These are phyloP conservation scores for Mycena sanguinolenta DNA, from an alignment of 768 basidiomycete species.

Conservation along the genomic window DNA sequence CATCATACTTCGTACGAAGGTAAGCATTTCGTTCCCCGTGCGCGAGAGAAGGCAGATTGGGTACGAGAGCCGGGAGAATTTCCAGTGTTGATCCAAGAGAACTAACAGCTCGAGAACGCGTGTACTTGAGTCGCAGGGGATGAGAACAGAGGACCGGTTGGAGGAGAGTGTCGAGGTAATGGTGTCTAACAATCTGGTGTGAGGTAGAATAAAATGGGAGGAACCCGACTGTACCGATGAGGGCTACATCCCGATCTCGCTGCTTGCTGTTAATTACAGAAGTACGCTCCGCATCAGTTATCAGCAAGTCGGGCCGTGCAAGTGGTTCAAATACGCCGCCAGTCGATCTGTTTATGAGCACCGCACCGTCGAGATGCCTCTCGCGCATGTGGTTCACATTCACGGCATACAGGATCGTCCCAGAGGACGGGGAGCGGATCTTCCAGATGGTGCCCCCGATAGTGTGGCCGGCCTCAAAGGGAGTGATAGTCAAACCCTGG, in stretches of 20 bases:
- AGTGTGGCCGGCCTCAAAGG: constrained; percentile 95
- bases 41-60: constrained; percentile 95
- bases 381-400: constrained; percentile 97
- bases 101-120: constrained; percentile 97
- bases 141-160: constrained; percentile 83
- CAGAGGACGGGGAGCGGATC: constrained; percentile 96
- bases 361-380: constrained; percentile 94
- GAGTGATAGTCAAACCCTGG: constrained; percentile 93
- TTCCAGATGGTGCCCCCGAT: constrained; percentile 99
- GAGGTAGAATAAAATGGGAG: constrained; percentile 13
- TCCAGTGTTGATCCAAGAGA: constrained; percentile 97
- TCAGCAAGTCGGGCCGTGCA: constrained; percentile 91
- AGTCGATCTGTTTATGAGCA: constrained; percentile 80
- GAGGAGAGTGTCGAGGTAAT: constrained; percentile 85
- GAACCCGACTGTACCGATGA: constrained; percentile 73
- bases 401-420: constrained; percentile 95
- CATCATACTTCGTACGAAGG: constrained; percentile 96
- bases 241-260: constrained; percentile 90
- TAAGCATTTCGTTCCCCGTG: constrained; percentile 93
- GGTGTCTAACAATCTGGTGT: constrained; percentile 68
- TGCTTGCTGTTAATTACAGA: constrained; percentile 87
- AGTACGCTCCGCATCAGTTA: constrained; percentile 92
- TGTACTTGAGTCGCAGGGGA: constrained; percentile 95
- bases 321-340: constrained; percentile 88
- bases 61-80: constrained; percentile 83